Percentiles rank a stretch among this genome's conserved stretches.
These are phyloP conservation scores for Microthyrium microscopicum DNA, from an alignment of 2,329 filamentous ascomycete species.

Conservation along the genomic window DNA sequence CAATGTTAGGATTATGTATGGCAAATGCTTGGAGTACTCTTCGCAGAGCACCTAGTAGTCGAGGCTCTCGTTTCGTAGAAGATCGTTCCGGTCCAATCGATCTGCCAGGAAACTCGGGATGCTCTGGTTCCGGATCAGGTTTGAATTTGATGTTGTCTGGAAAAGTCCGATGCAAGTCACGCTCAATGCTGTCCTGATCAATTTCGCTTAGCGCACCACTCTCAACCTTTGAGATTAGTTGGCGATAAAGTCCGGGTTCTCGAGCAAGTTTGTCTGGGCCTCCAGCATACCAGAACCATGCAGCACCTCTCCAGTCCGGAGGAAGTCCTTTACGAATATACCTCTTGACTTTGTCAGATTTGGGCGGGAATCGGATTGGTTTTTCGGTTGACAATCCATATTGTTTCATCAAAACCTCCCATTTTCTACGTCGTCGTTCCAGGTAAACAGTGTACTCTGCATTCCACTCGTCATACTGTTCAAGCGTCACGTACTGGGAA, in stretches of 20 bases:
- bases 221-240: slow-evolving; percentile 37
- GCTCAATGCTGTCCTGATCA: slow-evolving; percentile 80
- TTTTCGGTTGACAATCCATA: slow-evolving; percentile 53
- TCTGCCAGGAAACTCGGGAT: slow-evolving; percentile 7
- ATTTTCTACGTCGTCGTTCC: slow-evolving; percentile 61
- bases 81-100: slow-evolving; percentile 10
- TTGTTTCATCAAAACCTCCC: slow-evolving; percentile 62
- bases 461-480: slow-evolving; percentile 74
- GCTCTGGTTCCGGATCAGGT: slow-evolving; percentile 28
- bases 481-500: slow-evolving; percentile 58
- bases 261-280: slow-evolving; percentile 65
- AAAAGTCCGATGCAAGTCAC: slow-evolving; percentile 84
- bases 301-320: slow-evolving; percentile 82
- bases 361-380: slow-evolving; percentile 63
- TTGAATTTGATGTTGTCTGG: slow-evolving; percentile 89
- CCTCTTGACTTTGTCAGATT: slow-evolving; percentile 68
- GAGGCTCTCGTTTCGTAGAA: slow-evolving; percentile 2
- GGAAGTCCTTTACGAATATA: slow-evolving; percentile 90
- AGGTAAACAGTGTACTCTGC: slow-evolving; percentile 58
- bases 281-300: slow-evolving; percentile 93
- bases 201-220: slow-evolving; percentile 45
- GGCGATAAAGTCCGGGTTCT: slow-evolving; percentile 58
- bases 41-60: slow-evolving; percentile 53
- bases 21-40: slow-evolving; percentile 81
- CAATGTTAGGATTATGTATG: slow-evolving; percentile 77